phyloP scores from a whole-genome alignment of 345 rosid genomes.

The Eucalyptus regnans region DNA sequence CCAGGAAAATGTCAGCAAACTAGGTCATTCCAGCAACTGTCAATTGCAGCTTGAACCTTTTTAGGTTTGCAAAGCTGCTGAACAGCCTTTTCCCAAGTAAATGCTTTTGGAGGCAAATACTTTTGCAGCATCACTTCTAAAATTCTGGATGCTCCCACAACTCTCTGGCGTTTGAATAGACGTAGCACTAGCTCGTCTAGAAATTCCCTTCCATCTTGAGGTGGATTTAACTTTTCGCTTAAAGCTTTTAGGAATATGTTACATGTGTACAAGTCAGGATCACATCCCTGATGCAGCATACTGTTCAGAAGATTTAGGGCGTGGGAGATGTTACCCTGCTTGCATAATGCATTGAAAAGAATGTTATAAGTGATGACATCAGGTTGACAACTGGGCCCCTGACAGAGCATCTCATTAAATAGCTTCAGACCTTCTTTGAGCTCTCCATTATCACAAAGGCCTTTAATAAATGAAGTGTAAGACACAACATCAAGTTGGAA shows the following conservation, averaged over 20 bases:
- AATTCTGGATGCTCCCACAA: constrained; percentile 54
- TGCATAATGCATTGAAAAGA: constrained; percentile 66
- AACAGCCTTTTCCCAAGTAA: constrained; percentile 61
- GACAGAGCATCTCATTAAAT: constrained; percentile 82
- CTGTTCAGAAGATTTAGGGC: constrained; percentile 74
- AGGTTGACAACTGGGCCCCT: constrained; percentile 57
- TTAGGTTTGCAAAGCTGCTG: constrained; percentile 61
- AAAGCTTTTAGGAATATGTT: constrained; percentile 55
- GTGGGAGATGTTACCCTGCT: constrained; percentile 35
- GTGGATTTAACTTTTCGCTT: constrained; percentile 56
- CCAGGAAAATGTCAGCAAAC: constrained; percentile 17
- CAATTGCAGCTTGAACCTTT: constrained; percentile 48
- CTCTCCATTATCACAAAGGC: constrained; percentile 54
- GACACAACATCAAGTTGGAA: constrained; percentile 68
- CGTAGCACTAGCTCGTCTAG: constrained; percentile 70
- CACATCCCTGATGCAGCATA: constrained; percentile 72
- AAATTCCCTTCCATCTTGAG: constrained; percentile 64
- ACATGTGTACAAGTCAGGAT: constrained; percentile 76
- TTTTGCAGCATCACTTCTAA: constrained; percentile 70
- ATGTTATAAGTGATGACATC: constrained; percentile 86
- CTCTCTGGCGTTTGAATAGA: constrained; percentile 52
- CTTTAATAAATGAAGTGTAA: constrained; percentile 81
- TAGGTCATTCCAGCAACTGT: constrained; percentile 52
- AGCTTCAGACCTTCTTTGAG: constrained; percentile 63
- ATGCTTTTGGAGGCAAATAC: constrained; percentile 42